These are phyloP conservation scores for Blastocladiella emersonii DNA, from an alignment of 371 early-diverging fungal species.

Conservation along the genomic window DNA sequence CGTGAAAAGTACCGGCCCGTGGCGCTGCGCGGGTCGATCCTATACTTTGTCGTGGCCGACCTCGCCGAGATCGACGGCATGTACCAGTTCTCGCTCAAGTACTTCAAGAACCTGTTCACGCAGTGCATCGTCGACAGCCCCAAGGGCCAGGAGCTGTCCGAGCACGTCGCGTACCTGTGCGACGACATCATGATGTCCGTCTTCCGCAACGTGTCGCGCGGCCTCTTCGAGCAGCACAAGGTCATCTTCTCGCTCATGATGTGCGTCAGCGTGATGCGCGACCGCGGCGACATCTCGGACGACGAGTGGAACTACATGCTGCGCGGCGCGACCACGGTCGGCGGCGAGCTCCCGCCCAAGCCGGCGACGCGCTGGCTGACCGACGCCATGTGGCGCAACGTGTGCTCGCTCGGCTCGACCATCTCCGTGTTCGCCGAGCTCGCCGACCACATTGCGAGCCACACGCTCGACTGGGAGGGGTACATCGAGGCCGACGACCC, in stretches of 20 bases:
- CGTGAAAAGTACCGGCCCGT: constrained; percentile 40
- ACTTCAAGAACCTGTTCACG: constrained; percentile 41
- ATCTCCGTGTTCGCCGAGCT: constrained; percentile 22
- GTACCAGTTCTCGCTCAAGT: constrained; percentile 42
- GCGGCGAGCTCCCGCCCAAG: constrained; percentile 19
- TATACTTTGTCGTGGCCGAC: constrained; percentile 45
- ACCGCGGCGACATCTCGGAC: constrained; percentile 31
- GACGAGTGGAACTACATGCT: constrained; percentile 41
- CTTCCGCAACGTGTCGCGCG: constrained; percentile 37
- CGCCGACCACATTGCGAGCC: constrained; percentile 26
- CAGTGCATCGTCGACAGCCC: constrained; percentile 33
- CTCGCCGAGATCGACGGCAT: constrained; percentile 38
- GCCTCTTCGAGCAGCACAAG: constrained; percentile 43
- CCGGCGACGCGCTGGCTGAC: constrained; percentile 33
- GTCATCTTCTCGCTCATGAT: constrained; percentile 38
- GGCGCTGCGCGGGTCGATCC: constrained; percentile 32
- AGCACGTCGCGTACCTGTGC: constrained; percentile 31
- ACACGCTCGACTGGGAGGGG: constrained; percentile 30
- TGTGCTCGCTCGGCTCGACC: constrained; percentile 22
- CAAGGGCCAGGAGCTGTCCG: constrained; percentile 29
- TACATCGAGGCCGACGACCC: constrained; percentile 31
- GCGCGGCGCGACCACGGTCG: constrained; percentile 18
- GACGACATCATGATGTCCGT: constrained; percentile 39
- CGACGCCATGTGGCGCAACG: constrained; percentile 33
- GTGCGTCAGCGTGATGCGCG: constrained; percentile 32